Evolutionary conservation across 129 eudicot species (phyloP).

Genomic region (sunflower (Helianthus annuus)): DNA sequence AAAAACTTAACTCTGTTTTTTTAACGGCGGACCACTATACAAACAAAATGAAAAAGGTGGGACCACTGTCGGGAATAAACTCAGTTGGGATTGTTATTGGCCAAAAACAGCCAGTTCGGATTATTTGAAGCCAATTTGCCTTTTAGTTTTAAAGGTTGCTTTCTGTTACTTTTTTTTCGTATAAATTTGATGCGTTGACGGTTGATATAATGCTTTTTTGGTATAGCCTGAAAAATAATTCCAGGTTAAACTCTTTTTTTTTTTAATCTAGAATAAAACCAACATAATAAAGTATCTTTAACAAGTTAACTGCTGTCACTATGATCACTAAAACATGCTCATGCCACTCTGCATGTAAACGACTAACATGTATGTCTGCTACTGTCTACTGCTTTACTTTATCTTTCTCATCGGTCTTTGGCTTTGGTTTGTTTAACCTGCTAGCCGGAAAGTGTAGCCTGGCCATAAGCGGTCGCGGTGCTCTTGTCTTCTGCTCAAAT

Average conservation of each 20-base stretch:
- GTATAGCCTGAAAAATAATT: too few species aligned
- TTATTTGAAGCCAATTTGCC: too few species aligned
- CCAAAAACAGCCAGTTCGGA: too few species aligned
- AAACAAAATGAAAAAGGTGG: too few species aligned
- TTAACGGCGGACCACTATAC: too few species aligned
- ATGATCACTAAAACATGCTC: slow-evolving; percentile 21
- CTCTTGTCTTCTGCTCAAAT: slow-evolving; percentile 65
- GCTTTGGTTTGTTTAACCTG: slow-evolving; percentile 42
- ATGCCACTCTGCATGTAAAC: slow-evolving; percentile 18
- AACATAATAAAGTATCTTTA: slow-evolving; percentile 18
- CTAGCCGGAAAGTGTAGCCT: slow-evolving; percentile 85
- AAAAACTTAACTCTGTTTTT: too few species aligned
- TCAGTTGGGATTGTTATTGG: too few species aligned
- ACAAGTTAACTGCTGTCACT: slow-evolving; percentile 34
- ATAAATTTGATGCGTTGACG: neutral
- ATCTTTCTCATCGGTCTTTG: slow-evolving; percentile 38
- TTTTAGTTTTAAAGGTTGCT: neutral
- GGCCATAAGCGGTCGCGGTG: slow-evolving; percentile 79
- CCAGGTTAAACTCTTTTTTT: neutral
- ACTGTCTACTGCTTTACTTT: slow-evolving; percentile 10
- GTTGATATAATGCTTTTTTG: neutral
- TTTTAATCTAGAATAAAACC: slow-evolving; percentile 12
- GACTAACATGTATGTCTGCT: slow-evolving; percentile 24
- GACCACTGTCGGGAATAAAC: too few species aligned
- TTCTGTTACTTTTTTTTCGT: neutral